A percentile compares a stretch with the other conserved stretches of the same genome.
phyloP scores from a whole-genome alignment of 371 early-diverging fungal species.

The Actinomortierella ambigua region DNA sequence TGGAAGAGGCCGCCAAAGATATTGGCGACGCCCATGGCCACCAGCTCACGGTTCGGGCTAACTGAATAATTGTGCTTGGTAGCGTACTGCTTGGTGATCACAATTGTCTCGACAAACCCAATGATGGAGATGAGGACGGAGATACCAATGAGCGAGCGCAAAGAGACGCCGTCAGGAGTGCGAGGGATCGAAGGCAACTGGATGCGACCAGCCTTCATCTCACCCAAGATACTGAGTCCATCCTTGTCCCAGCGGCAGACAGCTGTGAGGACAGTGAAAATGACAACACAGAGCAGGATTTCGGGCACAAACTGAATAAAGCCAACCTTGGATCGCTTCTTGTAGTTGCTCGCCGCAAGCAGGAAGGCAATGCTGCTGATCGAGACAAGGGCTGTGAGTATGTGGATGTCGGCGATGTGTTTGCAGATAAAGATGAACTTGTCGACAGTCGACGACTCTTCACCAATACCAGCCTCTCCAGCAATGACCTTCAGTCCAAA shows the following conservation, averaged over 20 bases:
- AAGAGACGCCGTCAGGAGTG: slow-evolving; percentile 71
- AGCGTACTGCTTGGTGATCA: slow-evolving; percentile 89
- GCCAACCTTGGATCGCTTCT: slow-evolving; percentile 51
- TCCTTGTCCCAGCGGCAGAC: slow-evolving; percentile 67
- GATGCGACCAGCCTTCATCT: slow-evolving; percentile 64
- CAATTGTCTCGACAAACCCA: slow-evolving; percentile 96
- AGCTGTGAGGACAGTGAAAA: slow-evolving; percentile 67
- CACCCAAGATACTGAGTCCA: slow-evolving; percentile 78
- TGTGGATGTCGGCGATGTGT: slow-evolving; percentile 63
- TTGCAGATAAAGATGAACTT: slow-evolving; percentile 65
- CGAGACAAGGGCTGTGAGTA: slow-evolving; percentile 71
- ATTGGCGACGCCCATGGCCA: slow-evolving; percentile 90
- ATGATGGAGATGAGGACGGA: slow-evolving; percentile 87
- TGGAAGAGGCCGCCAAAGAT: slow-evolving; percentile 82
- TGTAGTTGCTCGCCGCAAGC: slow-evolving; percentile 59
- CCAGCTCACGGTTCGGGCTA: slow-evolving; percentile 92
- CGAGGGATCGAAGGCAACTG: slow-evolving; percentile 66
- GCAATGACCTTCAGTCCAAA: slow-evolving; percentile 67
- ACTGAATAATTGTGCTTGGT: slow-evolving; percentile 86
- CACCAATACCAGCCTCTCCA: slow-evolving; percentile 58
- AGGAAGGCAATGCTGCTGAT: slow-evolving; percentile 71
- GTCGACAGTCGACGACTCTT: slow-evolving; percentile 74
- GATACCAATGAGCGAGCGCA: slow-evolving; percentile 46
- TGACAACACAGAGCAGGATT: slow-evolving; percentile 80
- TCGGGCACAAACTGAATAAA: slow-evolving; percentile 85